Evolutionary conservation across 2,329 filamentous ascomycete species (phyloP).

Genomic region (Cryphonectria nitschkei): DNA sequence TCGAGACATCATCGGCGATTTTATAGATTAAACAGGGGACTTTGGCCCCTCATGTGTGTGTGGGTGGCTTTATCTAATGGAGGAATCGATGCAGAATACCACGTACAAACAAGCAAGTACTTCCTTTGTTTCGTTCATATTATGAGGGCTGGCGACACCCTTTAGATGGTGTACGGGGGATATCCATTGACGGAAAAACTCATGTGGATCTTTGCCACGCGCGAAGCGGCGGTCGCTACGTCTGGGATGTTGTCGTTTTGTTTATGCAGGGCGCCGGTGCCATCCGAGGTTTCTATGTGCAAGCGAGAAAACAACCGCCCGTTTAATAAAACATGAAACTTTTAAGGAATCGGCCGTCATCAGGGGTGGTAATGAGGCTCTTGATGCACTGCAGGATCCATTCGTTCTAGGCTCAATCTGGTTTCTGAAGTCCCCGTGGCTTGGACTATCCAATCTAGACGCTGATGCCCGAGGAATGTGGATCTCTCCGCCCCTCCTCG

Average conservation of each 20-base stretch:
- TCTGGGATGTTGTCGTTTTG: not conserved
- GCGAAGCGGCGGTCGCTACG: not conserved
- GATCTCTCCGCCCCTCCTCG: not conserved
- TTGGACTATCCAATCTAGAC: not conserved
- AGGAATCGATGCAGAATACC: not conserved
- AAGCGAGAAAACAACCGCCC: constrained; percentile 17
- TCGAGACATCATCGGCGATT: not conserved
- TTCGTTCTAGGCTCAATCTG: constrained; percentile 7
- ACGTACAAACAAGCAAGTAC: not conserved
- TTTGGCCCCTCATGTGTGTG: not conserved
- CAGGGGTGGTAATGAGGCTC: constrained; percentile 16
- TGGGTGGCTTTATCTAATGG: not conserved
- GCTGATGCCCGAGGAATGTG: not conserved
- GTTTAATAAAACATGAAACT: constrained; percentile 22
- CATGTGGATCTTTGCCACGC: not conserved
- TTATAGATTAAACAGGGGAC: not conserved
- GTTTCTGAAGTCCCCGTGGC: not conserved
- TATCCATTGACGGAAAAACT: constrained; percentile 7
- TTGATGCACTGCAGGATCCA: constrained; percentile 2
- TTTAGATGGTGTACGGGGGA: not conserved
- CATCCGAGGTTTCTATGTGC: not conserved
- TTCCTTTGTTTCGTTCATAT: not conserved
- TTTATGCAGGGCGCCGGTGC: not conserved
- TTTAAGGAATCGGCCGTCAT: constrained; percentile 6
- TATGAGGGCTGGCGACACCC: not conserved